A percentile compares a stretch with the other conserved stretches of the same genome.
Conservation (phyloP, 257 asterid genomes). For the Scutellaria galericulata region DNA sequence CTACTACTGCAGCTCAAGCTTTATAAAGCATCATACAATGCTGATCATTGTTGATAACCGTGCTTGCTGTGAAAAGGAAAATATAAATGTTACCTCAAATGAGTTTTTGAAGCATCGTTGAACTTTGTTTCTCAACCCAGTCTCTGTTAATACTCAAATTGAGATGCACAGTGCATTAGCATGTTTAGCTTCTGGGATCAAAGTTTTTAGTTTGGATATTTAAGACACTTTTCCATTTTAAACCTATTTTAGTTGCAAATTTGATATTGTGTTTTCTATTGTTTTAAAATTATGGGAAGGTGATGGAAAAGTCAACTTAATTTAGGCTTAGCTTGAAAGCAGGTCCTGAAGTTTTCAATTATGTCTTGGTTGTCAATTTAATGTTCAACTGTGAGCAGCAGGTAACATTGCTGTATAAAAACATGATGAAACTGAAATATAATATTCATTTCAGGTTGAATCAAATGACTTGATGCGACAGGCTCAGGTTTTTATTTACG, state of each 20-base stretch:
- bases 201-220: not conserved
- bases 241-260: not conserved
- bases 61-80: not conserved
- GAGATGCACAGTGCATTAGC: not conserved
- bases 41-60: not conserved
- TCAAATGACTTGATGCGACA: conserved; percentile 81
- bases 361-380: not conserved
- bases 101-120: not conserved
- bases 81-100: conserved; percentile 24
- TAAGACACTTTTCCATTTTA: not conserved
- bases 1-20: not conserved
- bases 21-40: not conserved
- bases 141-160: conserved; percentile 1
- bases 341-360: conserved; percentile 6
- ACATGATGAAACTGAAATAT: conserved; percentile 24
- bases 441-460: conserved; percentile 62
- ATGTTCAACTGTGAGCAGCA: not conserved
- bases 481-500: conserved; percentile 82
- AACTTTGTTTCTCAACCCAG: conserved; percentile 17
- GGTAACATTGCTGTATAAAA: not conserved
- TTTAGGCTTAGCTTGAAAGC: conserved; percentile 9
- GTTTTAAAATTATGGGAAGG: conserved; percentile 4
- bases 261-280: conserved; percentile 6
- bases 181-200: conserved; percentile 9
- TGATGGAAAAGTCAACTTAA: not conserved